Conservation (phyloP, 106 monocot genomes). For the Acorus gramineus region DNA sequence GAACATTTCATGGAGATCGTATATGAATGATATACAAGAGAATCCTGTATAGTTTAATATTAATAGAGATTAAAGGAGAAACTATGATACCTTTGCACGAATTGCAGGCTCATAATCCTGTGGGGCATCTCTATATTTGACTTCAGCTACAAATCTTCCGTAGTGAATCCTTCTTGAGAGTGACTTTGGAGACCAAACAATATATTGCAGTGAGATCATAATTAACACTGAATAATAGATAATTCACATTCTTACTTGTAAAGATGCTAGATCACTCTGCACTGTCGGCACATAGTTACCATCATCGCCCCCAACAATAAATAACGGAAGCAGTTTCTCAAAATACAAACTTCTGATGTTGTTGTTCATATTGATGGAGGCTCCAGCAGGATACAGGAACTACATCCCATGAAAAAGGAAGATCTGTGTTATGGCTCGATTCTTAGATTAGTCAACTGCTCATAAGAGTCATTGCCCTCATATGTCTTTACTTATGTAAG, state of each 20-base stretch:
- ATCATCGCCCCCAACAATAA: constrained; percentile 75
- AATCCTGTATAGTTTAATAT: too few species aligned
- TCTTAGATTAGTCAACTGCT: neutral
- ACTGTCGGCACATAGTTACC: constrained; percentile 71
- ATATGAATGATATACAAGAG: too few species aligned
- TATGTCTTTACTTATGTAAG: neutral
- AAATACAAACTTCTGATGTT: constrained; percentile 72
- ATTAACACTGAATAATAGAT: neutral
- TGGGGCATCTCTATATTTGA: constrained; percentile 73
- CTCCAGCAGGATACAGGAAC: constrained; percentile 61
- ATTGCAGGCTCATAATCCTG: constrained; percentile 64
- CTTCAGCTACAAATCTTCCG: constrained; percentile 89
- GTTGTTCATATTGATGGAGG: constrained; percentile 50
- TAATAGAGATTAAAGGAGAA: neutral
- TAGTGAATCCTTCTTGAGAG: constrained; percentile 82
- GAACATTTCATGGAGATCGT: too few species aligned
- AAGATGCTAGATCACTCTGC: constrained; percentile 60
- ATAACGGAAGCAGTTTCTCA: constrained; percentile 50
- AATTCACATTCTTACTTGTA: constrained; percentile 46
- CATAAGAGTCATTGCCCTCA: neutral
- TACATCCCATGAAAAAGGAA: neutral
- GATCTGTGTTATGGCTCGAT: too few species aligned
- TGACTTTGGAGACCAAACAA: constrained; percentile 32
- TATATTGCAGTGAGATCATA: neutral
- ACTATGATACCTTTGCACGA: constrained; percentile 30